Base-by-base conservation (phyloP, 148 eudicot genomes). In the Linanthus parryae region DNA sequence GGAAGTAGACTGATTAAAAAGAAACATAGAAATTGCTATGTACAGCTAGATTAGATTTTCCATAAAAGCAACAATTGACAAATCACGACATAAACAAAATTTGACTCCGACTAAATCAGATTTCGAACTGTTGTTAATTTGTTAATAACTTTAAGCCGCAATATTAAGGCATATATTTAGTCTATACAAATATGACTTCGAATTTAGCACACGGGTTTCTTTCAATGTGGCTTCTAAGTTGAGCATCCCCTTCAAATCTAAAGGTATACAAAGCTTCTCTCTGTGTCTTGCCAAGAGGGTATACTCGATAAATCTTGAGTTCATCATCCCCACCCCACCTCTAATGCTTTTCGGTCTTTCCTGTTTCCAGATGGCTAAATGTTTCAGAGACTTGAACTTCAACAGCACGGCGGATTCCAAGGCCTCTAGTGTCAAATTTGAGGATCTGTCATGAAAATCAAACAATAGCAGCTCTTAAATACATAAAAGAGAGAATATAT, bases 221-320 rank as follows among this genome's bases (percentile, higher is more conserved):
- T 61, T 70, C 76, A 48, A 86, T 49, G 58, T 86, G 68, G 48
- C 55, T 67, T 50, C 59, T 68, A 56, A 91, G 77, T 24, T 79
- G 84, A 38, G 67, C 58, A 41, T 77, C 75, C 7, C 71, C 75
- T 44, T 67, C 48, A 66, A 86, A 86, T 52, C 57, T 74, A 54
- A 91, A 83, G 39, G 77, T 70, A 48, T 86, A 86, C 48, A 91
- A 57, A 62, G 89, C 95, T 56, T 86, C 94, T 57, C 94, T 73
- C 69, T 86, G 98, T 11, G 98, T 86, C 74, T 72, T 51, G 66
- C 95, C 87, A 53, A 91, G 54, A 35, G 98, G 95, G 56, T 86
- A 86, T 58, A 86, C 73, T 57, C 65, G 78, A 60, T 86, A 69
- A 27, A 91, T 34, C 71, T 73, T 83, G 25, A 91, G 89, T 48